Base-by-base conservation (phyloP, 352 stramenopile genomes). In the Globisporangium barbulae region DNA sequence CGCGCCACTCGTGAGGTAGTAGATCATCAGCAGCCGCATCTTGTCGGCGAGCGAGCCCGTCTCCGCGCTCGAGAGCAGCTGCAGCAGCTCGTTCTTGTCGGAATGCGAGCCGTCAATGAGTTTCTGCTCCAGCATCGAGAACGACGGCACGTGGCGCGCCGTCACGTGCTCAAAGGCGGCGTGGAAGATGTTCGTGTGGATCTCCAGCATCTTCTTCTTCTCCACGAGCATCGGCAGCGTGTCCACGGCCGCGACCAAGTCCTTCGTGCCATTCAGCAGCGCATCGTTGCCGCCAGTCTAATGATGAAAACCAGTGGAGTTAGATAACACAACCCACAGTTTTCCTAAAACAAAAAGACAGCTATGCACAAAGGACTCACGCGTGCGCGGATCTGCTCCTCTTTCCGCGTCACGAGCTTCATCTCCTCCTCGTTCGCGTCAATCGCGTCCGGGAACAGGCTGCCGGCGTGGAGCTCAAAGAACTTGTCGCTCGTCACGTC, bases 101-200 rank as follows among this genome's bases (percentile, higher is more conserved):
- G 81, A 76, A 31, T 90, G 76, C 9, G 70, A 90, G 28, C 86
- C 83, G 47, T 93, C 83, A 33, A 93, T 93, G n/a, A 95, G 73
- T 39, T 89, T 93, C 61, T 95, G 86, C 65, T 95, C 86, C 9
- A 95, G 70, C 78, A 93, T 90, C 15, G 86, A 95, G 54, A 85
- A 95, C 15, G 78, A 89, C 22, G 85, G 86, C 30, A 95, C 86
- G 53, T 95, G 86, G 44, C 86, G 83, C 49, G 84, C 74, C 17
- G 81, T 91, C 47, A 95, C 85, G 19, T 74, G 63, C 53, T 95
- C 84, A 54, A 95, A 93, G 19, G 86, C 81, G 1, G 84, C 84
- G 50, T 95, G 86, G 64, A 93, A 95, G 53, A 95, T 93, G 65
- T 95, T 95, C 9, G 86, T 93, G 71, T 95, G 86, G 17, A 93